These are phyloP conservation scores for Pseudohyphozyma bogoriensis DNA, from an alignment of 768 basidiomycete genomes.

Conservation along the genomic window DNA sequence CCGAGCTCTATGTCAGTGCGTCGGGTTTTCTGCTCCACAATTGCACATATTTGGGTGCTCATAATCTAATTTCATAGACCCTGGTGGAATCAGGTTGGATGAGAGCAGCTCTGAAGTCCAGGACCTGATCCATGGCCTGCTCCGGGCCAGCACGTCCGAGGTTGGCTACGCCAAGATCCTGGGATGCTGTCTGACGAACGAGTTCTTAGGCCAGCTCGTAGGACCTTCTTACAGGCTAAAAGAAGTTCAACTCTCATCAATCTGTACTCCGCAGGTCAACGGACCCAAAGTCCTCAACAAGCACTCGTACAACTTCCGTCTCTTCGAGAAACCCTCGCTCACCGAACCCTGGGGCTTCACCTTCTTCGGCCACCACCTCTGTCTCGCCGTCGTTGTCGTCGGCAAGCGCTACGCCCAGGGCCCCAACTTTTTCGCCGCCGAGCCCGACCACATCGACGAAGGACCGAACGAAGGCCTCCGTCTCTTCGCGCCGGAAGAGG, in stretches of 20 bases:
- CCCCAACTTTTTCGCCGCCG: slow-evolving; percentile 35
- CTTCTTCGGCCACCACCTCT: slow-evolving; percentile 36
- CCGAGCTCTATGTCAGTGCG: slow-evolving; percentile 34
- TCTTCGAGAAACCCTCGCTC: slow-evolving; percentile 24
- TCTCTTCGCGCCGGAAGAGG: slow-evolving; percentile 33
- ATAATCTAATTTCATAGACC: background rate
- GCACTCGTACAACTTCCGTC: slow-evolving; percentile 35
- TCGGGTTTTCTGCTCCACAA: slow-evolving; percentile 4
- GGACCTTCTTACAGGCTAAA: background rate
- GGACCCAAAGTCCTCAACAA: slow-evolving; percentile 32
- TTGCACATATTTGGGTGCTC: background rate
- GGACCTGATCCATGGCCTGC: slow-evolving; percentile 28
- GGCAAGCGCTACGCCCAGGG: slow-evolving; percentile 33
- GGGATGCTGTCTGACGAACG: slow-evolving; percentile 33
- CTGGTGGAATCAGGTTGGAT: slow-evolving; percentile 34
- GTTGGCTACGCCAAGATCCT: slow-evolving; percentile 34
- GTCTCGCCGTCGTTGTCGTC: slow-evolving; percentile 33
- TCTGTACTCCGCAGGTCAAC: slow-evolving; percentile 12
- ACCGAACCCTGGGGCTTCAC: slow-evolving; percentile 32
- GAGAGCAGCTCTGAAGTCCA: slow-evolving; percentile 28
- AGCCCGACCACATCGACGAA: slow-evolving; percentile 34
- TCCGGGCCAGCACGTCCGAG: slow-evolving; percentile 29
- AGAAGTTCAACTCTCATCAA: background rate
- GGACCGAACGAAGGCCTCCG: slow-evolving; percentile 32
- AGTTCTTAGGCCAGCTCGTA: slow-evolving; percentile 34